These are phyloP conservation scores for Schwanniomyces vanrijiae DNA, from an alignment of 805 yeast genomes.

Conservation along the genomic window DNA sequence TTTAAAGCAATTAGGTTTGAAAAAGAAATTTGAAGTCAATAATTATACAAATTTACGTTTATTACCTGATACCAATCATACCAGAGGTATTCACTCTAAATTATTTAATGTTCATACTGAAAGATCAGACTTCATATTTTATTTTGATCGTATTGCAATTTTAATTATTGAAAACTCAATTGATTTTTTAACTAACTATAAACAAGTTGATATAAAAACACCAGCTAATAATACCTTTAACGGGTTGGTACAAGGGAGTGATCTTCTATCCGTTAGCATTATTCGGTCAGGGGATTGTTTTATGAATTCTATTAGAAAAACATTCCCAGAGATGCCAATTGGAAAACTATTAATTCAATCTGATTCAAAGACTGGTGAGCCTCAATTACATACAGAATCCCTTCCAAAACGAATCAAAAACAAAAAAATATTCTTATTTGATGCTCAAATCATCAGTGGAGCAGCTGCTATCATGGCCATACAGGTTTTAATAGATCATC, in stretches of 20 bases:
- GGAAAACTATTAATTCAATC: slow-evolving; percentile 89
- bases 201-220: slow-evolving; percentile 29
- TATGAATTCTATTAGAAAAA: slow-evolving; percentile 70
- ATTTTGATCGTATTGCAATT: slow-evolving; percentile 79
- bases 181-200: slow-evolving; percentile 49
- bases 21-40: slow-evolving; percentile 28
- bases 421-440: slow-evolving; percentile 65
- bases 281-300: slow-evolving; percentile 94
- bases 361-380: slow-evolving; percentile 89
- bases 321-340: slow-evolving; percentile 73
- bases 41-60: slow-evolving; percentile 31
- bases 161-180: slow-evolving; percentile 68
- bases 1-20: slow-evolving; percentile 55
- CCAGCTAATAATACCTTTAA: slow-evolving; percentile 15
- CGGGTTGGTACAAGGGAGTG: slow-evolving; percentile 48
- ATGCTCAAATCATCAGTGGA: slow-evolving; percentile 88
- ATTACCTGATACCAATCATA: slow-evolving; percentile 61
- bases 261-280: slow-evolving; percentile 71
- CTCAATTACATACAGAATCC: slow-evolving; percentile 80
- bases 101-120: slow-evolving; percentile 54
- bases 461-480: slow-evolving; percentile 95
- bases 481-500: slow-evolving; percentile 82
- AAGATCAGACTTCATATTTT: slow-evolving; percentile 80
- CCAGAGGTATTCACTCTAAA: slow-evolving; percentile 69
- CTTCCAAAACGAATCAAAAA: slow-evolving; percentile 47